phyloP scores from a whole-genome alignment of 1,284 basidiomycete species.

The Ganoderma sinense region DNA sequence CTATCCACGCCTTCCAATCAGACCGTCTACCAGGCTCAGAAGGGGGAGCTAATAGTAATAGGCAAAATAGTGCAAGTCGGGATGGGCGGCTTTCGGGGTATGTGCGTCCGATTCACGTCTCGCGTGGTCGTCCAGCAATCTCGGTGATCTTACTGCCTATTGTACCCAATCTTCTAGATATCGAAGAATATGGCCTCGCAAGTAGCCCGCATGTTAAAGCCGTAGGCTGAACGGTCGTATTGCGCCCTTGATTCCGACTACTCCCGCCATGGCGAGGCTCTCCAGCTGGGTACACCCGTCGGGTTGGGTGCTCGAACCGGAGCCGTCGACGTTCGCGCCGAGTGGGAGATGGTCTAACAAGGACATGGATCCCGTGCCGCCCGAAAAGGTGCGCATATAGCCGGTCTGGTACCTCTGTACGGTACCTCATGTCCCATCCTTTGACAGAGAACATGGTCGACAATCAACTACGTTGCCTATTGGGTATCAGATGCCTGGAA shows the following conservation, averaged over 20 bases:
- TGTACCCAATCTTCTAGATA: neutral
- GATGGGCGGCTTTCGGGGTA: neutral
- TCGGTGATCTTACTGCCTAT: neutral
- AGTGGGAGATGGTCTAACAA: conserved; percentile 69
- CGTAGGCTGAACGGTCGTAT: neutral
- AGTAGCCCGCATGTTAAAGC: neutral
- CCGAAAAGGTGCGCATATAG: conserved; percentile 36
- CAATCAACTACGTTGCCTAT: conserved; percentile 66
- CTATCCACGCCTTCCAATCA: neutral
- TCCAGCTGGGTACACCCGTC: conserved; percentile 26
- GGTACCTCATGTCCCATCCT: neutral
- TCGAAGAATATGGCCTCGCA: neutral
- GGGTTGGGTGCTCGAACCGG: conserved; percentile 55
- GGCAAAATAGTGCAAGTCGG: neutral
- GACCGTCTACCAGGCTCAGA: neutral
- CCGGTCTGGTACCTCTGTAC: neutral
- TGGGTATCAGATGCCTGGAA: conserved; percentile 73
- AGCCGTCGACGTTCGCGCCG: conserved; percentile 58
- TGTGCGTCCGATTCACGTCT: neutral
- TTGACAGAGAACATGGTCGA: conserved; percentile 63
- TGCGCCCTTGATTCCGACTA: neutral
- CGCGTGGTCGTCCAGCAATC: neutral
- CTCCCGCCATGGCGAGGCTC: neutral
- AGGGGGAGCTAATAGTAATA: neutral
- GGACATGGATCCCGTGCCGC: conserved; percentile 78